Conservation (phyloP, 148 eudicot species). For the Euryodendron excelsum region DNA sequence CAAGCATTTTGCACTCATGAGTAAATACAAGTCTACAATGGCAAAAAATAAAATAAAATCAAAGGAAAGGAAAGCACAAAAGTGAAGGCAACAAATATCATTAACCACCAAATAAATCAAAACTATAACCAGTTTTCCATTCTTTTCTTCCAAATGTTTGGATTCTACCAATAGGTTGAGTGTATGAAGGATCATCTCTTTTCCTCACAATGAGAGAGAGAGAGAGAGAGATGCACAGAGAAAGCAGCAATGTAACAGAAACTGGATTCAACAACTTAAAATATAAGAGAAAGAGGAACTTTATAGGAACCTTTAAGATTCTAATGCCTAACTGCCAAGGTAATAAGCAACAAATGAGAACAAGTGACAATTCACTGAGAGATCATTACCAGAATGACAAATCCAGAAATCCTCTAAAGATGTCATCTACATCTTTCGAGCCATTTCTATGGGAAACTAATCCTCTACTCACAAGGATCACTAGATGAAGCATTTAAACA, state of each 20-base stretch:
- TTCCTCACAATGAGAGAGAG: background rate
- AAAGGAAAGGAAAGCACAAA: background rate
- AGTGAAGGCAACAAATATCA: background rate
- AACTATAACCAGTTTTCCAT: background rate
- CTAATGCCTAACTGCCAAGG: background rate
- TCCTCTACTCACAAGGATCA: background rate
- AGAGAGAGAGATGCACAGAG: background rate
- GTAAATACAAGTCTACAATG: background rate
- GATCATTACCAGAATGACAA: background rate
- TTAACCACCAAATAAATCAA: background rate
- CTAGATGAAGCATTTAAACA: background rate
- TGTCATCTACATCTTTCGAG: background rate
- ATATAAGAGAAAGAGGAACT: background rate
- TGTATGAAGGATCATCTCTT: background rate
- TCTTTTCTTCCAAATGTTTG: background rate
- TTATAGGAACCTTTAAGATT: background rate
- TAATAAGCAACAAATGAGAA: background rate
- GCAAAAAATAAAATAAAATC: background rate
- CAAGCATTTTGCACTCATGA: background rate
- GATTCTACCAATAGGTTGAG: background rate
- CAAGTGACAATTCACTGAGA: background rate
- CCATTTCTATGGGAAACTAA: background rate
- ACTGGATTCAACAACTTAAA: slow-evolving; percentile 1
- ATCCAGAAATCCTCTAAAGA: background rate
- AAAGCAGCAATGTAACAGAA: background rate